Evolutionary conservation across 2,329 filamentous ascomycete genomes (phyloP).

Genomic region (Magnaporthiopsis incrustans): DNA sequence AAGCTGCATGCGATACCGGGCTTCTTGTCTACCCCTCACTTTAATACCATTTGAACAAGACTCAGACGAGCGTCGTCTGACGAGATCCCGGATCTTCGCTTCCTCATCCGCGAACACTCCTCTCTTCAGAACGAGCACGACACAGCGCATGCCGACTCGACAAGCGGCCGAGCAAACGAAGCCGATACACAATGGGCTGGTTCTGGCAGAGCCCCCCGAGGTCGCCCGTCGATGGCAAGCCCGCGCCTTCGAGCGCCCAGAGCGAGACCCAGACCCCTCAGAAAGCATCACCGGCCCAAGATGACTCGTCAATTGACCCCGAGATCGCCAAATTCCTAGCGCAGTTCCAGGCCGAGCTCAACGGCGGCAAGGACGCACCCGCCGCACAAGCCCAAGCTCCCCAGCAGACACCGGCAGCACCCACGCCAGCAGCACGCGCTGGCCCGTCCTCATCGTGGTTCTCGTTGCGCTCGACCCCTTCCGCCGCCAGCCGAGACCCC

Average conservation of each 20-base stretch:
- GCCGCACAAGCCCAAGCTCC: conserved; percentile 2
- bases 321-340: conserved; percentile 48
- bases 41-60: not conserved
- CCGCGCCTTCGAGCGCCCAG: conserved; percentile 7
- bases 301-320: conserved; percentile 28
- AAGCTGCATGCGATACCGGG: not conserved
- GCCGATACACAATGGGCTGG: conserved; percentile 47
- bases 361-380: conserved; percentile 8
- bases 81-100: not conserved
- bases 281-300: conserved; percentile 3
- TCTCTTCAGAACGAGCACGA: not conserved
- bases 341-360: conserved; percentile 31
- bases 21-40: not conserved
- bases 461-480: conserved; percentile 10
- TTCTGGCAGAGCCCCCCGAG: conserved; percentile 42
- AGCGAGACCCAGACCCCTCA: not conserved
- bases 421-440: conserved; percentile 12
- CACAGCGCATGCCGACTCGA: not conserved
- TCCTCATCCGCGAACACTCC: not conserved
- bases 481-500: conserved; percentile 18
- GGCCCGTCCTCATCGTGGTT: conserved; percentile 20
- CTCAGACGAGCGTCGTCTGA: not conserved
- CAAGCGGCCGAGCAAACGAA: not conserved
- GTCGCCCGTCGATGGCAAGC: conserved; percentile 13
- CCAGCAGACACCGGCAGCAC: conserved; percentile 18